Evolutionary conservation across 345 rosid genomes (phyloP), one percentile per base, ranked within the genome.

Genomic region (Tarenaya hassleriana): DNA sequence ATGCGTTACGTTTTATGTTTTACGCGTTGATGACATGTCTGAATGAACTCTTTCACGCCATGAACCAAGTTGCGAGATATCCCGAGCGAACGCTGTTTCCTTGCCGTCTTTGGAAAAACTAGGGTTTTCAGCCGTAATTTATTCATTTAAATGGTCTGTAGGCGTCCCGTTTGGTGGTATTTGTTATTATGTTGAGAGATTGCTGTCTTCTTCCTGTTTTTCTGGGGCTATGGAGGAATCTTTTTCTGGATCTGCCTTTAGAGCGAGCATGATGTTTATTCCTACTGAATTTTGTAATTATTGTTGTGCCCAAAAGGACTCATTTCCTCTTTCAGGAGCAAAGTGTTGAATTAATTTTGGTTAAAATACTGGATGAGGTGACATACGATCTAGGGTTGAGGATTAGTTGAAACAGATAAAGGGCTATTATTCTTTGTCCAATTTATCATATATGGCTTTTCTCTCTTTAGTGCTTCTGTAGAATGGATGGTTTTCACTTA

Each of bases 71-170:
- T 34, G 7, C n/a, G 52, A 13, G 5, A 4, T 14, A 46, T 11
- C 44, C 41, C 1, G 27, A 27, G 10, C 37, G 49, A 57, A 58
- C 29, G 42, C 27, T 64, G 41, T 47, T 43, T 43, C 11, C 2
- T 19, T 12, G 13, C 14, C 18, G 1, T 16, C 0, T 19, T 33
- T 16, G 45, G 10, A 31, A 37, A 31, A 59, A 66, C 53, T 66
- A 66, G 70, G 70, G 56, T 38, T 5, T 21, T 16, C 1, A 45
- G 18, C 33, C 33, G 12, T 19, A 29, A 15, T n/a, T 44, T 6
- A 7, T 10, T 14, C 1, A 10, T 29, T 1, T 14, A 24, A 47
- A 24, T 38, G 44, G 21, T 16, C 8, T 24, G 4, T 7, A 12
- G 12, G 42, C 20, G 11, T 48, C 32, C 41, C 7, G 13, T 21